phyloP scores from a whole-genome alignment of 495 filamentous ascomycete genomes.

The Haplographium delicatum region DNA sequence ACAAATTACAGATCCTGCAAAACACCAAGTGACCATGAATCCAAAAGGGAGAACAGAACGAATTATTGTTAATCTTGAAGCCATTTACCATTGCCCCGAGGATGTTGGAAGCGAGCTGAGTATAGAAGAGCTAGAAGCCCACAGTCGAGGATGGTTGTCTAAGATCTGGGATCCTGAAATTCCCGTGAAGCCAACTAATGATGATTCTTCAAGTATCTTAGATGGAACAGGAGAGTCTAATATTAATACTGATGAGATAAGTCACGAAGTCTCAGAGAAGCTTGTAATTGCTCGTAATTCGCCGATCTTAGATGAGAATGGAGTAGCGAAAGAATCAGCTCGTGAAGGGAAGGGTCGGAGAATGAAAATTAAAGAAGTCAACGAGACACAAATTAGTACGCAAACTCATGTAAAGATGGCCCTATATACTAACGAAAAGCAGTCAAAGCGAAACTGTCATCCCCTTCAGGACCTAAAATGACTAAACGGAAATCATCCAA shows the following conservation, averaged over 20 bases:
- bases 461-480: conserved; percentile 72
- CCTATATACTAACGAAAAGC: conserved; percentile 11
- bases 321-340: conserved; percentile 23
- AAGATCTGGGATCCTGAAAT: conserved; percentile 59
- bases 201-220: conserved; percentile 67
- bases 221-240: conserved; percentile 29
- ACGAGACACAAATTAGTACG: conserved; percentile 81
- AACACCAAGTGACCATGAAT: conserved; percentile 71
- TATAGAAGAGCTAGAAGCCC: conserved; percentile 87
- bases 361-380: conserved; percentile 72
- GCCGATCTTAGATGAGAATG: conserved; percentile 46
- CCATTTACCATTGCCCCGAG: conserved; percentile 71
- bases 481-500: conserved; percentile 56
- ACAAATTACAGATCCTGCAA: conserved; percentile 39
- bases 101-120: conserved; percentile 67
- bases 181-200: conserved; percentile 60
- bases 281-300: conserved; percentile 41
- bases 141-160: conserved; percentile 69
- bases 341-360: conserved; percentile 42
- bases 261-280: conserved; percentile 31
- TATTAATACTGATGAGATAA: conserved; percentile 6
- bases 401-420: neutral
- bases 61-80: conserved; percentile 78
- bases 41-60: conserved; percentile 73
- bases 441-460: conserved; percentile 92